Evolutionary conservation across 805 yeast genomes (phyloP).

Genomic region (Torulaspora maleeae): DNA sequence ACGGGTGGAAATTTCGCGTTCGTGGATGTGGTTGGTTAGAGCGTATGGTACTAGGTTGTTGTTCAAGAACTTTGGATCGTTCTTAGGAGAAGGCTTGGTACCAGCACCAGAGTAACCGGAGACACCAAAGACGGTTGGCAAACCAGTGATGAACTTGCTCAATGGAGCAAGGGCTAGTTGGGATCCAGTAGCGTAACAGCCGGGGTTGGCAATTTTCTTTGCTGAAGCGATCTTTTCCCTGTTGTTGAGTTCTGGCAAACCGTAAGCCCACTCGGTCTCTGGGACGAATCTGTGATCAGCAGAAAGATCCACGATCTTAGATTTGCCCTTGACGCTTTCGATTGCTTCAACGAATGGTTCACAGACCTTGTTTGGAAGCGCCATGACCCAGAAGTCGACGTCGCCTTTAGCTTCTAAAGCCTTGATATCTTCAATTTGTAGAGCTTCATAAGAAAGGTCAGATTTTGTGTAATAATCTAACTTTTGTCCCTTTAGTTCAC

Average conservation of each 20-base stretch:
- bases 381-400: conserved; percentile 98
- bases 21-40: conserved; percentile 95
- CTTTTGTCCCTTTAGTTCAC: conserved; percentile 86
- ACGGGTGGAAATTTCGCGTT: conserved; percentile 80
- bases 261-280: conserved; percentile 85
- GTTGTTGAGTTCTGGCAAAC: conserved; percentile 85
- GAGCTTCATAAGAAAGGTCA: conserved; percentile 74
- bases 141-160: conserved; percentile 58
- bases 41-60: conserved; percentile 93
- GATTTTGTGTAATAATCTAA: conserved; percentile 83
- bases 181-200: conserved; percentile 99
- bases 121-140: conserved; percentile 88
- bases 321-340: conserved; percentile 60
- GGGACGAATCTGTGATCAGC: conserved; percentile 96
- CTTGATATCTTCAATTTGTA: conserved; percentile 82
- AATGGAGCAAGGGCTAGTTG: conserved; percentile 90
- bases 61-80: conserved; percentile 67
- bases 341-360: conserved; percentile 80
- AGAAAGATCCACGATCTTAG: conserved; percentile 84
- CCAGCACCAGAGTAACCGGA: conserved; percentile 99
- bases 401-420: conserved; percentile 67
- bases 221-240: conserved; percentile 66
- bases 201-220: conserved; percentile 88
- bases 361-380: conserved; percentile 96
- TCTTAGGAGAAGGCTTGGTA: conserved; percentile 95